phyloP scores from a whole-genome alignment of 2,329 filamentous ascomycete species.

The Scedosporium boydii region DNA sequence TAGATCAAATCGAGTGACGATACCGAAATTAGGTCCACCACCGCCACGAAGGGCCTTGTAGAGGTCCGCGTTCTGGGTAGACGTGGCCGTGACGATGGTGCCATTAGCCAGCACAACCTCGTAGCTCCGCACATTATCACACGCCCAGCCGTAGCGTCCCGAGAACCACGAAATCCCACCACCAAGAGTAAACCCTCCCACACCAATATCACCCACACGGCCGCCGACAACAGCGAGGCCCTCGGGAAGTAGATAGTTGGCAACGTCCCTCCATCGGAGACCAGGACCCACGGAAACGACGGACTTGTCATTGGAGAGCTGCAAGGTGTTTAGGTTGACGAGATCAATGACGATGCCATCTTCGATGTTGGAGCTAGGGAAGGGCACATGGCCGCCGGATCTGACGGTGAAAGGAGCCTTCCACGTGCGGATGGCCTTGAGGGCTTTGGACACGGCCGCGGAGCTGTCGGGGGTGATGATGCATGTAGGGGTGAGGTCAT shows the following conservation, averaged over 20 bases:
- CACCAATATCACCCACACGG: conserved; percentile 24
- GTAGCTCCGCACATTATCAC: conserved; percentile 33
- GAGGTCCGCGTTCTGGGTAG: conserved; percentile 35
- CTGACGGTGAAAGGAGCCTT: conserved; percentile 28
- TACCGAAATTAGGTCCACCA: conserved; percentile 47
- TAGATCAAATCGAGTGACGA: conserved; percentile 40
- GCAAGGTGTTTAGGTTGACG: conserved; percentile 10
- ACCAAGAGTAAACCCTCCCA: conserved; percentile 19
- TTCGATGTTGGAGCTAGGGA: conserved; percentile 17
- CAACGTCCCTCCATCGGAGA: conserved; percentile 27
- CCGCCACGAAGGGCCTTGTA: conserved; percentile 49
- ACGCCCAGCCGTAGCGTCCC: conserved; percentile 29
- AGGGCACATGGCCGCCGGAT: conserved; percentile 22
- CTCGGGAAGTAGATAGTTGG: conserved; percentile 16
- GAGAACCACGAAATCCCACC: conserved; percentile 16
- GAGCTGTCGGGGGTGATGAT: conserved; percentile 17
- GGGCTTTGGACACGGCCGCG: conserved; percentile 12
- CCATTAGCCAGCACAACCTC: conserved; percentile 36
- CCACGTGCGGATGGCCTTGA: conserved; percentile 9
- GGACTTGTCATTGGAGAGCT: conserved; percentile 16
- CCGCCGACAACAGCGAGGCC: conserved; percentile 32
- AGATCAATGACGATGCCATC: conserved; percentile 21
- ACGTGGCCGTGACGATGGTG: conserved; percentile 28
- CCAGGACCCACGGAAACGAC: conserved; percentile 34
- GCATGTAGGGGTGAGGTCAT: conserved; percentile 14